Evolutionary conservation across 306 rosid genomes (phyloP).

Genomic region (Prosopis cineraria): DNA sequence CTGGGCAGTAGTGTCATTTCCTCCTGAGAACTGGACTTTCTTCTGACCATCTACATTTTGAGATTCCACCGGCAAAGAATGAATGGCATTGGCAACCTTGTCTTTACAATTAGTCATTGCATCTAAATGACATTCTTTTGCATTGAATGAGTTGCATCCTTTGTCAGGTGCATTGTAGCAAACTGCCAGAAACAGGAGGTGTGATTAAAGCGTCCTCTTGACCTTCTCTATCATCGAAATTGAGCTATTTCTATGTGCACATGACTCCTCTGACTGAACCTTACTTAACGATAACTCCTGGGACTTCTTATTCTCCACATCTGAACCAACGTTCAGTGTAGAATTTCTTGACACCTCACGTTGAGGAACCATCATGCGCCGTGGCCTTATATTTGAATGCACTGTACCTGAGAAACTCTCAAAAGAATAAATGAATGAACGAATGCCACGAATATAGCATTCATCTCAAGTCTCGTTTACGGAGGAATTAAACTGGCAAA

Average conservation of each 20-base stretch:
- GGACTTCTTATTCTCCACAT: constrained; percentile 28
- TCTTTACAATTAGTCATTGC: constrained; percentile 36
- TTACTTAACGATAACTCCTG: constrained; percentile 37
- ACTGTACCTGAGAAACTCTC: constrained; percentile 41
- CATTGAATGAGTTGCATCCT: constrained; percentile 35
- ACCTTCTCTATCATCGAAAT: constrained; percentile 39
- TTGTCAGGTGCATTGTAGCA: constrained; percentile 52
- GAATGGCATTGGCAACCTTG: constrained; percentile 7
- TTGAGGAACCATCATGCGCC: constrained; percentile 57
- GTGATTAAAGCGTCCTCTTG: constrained; percentile 56
- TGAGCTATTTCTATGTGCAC: constrained; percentile 35
- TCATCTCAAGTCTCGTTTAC: background rate
- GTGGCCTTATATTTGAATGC: constrained; percentile 55
- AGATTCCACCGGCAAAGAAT: constrained; percentile 46
- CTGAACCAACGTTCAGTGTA: constrained; percentile 28
- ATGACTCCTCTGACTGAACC: constrained; percentile 41
- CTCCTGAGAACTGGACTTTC: constrained; percentile 55
- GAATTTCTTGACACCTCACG: constrained; percentile 36
- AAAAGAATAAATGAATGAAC: background rate
- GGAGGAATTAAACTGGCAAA: background rate
- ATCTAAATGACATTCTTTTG: constrained; percentile 41
- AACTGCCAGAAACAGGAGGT: constrained; percentile 45
- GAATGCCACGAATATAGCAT: background rate
- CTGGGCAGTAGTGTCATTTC: constrained; percentile 43
- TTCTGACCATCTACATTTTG: constrained; percentile 54